Percentiles rank a stretch among this genome's conserved stretches.
phyloP scores from a whole-genome alignment of 2,329 filamentous ascomycete genomes.

The Thermomyces lanuginosus region DNA sequence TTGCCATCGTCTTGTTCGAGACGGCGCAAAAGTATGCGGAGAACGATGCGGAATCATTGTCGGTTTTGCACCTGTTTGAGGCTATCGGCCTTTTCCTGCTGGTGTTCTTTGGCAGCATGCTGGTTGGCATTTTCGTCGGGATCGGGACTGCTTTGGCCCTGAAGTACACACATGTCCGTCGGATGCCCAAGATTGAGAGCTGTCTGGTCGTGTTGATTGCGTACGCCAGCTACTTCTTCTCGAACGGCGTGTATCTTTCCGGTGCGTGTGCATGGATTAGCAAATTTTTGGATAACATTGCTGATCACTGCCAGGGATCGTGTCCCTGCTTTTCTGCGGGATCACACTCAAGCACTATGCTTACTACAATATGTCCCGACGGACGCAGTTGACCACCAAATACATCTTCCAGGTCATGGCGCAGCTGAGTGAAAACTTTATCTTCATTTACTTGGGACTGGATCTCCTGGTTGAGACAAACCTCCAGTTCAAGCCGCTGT shows the following conservation, averaged over 20 bases:
- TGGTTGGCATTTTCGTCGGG: slow-evolving; percentile 77
- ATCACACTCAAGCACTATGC: slow-evolving; percentile 98
- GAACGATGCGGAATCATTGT: slow-evolving; percentile 50
- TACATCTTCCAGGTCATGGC: slow-evolving; percentile 91
- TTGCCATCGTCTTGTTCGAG: slow-evolving; percentile 96
- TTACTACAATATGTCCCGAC: slow-evolving; percentile 98
- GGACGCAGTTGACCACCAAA: slow-evolving; percentile 93
- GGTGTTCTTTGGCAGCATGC: slow-evolving; percentile 84
- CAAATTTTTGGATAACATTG: slow-evolving; percentile 6
- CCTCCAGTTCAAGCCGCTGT: slow-evolving; percentile 78
- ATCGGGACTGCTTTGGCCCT: slow-evolving; percentile 73
- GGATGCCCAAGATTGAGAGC: slow-evolving; percentile 92
- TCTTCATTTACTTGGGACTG: slow-evolving; percentile 95
- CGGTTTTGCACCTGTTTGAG: slow-evolving; percentile 70
- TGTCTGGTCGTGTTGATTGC: slow-evolving; percentile 86
- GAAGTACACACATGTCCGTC: slow-evolving; percentile 85
- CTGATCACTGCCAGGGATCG: slow-evolving; percentile 53
- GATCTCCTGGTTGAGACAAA: slow-evolving; percentile 85
- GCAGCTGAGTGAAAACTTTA: slow-evolving; percentile 95
- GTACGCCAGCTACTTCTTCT: slow-evolving; percentile 95
- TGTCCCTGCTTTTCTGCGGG: slow-evolving; percentile 89
- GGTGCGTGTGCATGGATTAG: slow-evolving; percentile 39
- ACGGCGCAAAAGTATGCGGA: slow-evolving; percentile 87
- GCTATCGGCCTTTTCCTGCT: slow-evolving; percentile 87
- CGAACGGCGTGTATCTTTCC: slow-evolving; percentile 88